Conservation (phyloP, 169 alveolate species). For the Cryptosporidium baileyi region DNA sequence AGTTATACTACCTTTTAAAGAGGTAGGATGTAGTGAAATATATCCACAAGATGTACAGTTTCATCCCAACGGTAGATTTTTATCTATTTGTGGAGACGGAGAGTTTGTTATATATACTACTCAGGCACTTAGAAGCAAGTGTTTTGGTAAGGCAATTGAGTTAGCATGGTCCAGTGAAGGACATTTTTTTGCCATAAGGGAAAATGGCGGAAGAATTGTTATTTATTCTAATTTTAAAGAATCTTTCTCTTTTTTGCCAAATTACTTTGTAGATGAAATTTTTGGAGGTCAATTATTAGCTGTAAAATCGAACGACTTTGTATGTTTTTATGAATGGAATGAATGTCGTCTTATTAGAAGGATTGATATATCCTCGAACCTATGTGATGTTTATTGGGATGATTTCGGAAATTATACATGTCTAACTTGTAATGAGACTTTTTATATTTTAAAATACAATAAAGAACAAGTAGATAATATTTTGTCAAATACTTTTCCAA, state of each 20-base stretch:
- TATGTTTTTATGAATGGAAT: slow-evolving; percentile 95
- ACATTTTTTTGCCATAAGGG: slow-evolving; percentile 91
- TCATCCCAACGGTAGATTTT: slow-evolving; percentile 96
- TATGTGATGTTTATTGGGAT: slow-evolving; percentile 70
- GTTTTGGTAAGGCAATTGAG: slow-evolving; percentile 93
- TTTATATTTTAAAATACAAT: slow-evolving; percentile 83
- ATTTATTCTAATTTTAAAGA: slow-evolving; percentile 85
- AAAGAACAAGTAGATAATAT: slow-evolving; percentile 78
- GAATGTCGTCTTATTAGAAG: slow-evolving; percentile 79
- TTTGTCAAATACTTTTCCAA: slow-evolving; percentile 58
- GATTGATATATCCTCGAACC: slow-evolving; percentile 53
- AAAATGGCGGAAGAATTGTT: slow-evolving; percentile 83
- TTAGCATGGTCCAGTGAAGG: slow-evolving; percentile 93
- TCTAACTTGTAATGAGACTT: slow-evolving; percentile 82
- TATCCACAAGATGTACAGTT: slow-evolving; percentile 91
- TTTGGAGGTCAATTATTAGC: slow-evolving; percentile 90
- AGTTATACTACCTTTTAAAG: slow-evolving; percentile 78
- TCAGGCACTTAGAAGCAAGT: slow-evolving; percentile 88
- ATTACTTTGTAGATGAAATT: slow-evolving; percentile 83
- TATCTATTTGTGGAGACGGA: slow-evolving; percentile 96
- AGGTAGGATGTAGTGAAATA: slow-evolving; percentile 91
- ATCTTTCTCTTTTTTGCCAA: slow-evolving; percentile 84
- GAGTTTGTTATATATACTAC: slow-evolving; percentile 93
- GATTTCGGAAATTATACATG: slow-evolving; percentile 70
- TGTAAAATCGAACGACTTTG: slow-evolving; percentile 86